These are phyloP conservation scores for Conringia planisiliqua DNA, from an alignment of 345 rosid species.

Conservation along the genomic window DNA sequence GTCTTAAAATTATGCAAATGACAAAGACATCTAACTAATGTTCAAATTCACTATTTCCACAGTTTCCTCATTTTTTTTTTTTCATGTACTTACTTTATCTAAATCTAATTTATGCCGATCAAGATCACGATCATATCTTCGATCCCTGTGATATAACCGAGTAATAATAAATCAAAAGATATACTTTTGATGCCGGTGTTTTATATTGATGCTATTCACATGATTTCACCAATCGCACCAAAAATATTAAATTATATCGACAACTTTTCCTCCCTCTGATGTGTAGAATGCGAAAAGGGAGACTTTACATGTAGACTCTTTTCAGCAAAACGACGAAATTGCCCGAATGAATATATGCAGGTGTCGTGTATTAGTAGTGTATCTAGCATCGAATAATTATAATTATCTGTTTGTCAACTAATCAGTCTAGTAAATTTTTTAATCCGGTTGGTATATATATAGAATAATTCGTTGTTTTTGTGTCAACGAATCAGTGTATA, in stretches of 20 bases:
- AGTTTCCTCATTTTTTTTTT: neutral
- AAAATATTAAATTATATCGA: neutral
- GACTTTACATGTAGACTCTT: conserved; percentile 8
- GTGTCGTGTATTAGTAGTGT: neutral
- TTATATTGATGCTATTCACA: conserved; percentile 16
- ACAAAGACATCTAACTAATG: neutral
- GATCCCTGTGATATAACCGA: neutral
- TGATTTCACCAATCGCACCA: conserved; percentile 4
- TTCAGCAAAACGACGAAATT: neutral
- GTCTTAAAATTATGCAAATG: neutral
- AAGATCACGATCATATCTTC: neutral
- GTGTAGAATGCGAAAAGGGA: neutral
- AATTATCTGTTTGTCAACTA: too few relatives aligned
- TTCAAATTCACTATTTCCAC: neutral
- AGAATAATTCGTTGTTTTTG: too few relatives aligned
- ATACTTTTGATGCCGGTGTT: neutral
- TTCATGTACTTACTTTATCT: neutral
- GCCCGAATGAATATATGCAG: neutral
- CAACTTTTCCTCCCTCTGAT: neutral
- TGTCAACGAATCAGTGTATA: neutral
- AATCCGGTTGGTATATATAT: neutral
- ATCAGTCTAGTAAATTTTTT: too few relatives aligned
- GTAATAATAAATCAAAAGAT: neutral
- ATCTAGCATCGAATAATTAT: neutral
- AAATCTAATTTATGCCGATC: neutral